Evolutionary conservation across 495 filamentous ascomycete species (phyloP), one percentile per base, ranked within the genome.

Genomic region (Penicillium fimorum): DNA sequence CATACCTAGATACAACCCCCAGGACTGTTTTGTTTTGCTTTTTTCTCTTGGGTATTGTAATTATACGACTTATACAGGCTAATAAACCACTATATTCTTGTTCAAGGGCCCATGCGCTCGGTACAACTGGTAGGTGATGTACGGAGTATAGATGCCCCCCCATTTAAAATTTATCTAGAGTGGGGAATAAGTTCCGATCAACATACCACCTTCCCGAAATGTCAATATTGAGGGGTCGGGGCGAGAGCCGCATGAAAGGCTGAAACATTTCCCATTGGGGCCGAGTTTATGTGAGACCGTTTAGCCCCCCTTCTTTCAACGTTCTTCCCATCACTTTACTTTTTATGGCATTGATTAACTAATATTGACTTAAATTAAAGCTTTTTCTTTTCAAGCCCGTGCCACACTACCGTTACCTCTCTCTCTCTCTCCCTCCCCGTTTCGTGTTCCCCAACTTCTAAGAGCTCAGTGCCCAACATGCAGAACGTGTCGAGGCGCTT

Each of bases 401-500:
- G 42, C 25, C 22, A 47, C 41, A 38, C 37, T 61, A 43, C 47
- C 18, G 29, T 40, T 48, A 24, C 13, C 30, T 20, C 35, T 48
- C 29, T 22, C 22, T 22, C 37, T 45, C 7, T 22, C 53, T 48
- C 44, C 45, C 53, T 48, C 44, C 45, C 46, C 25, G 37, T 52
- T 29, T 25, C 43, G 32, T 27, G 46, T 41, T 41, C 29, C 25
- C 27, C 32, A 32, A 4, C 30, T 47, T 42, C 38, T 9, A 25
- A 43, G 37, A 33, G 24, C 40, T 38, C 49, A 45, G 25, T 54
- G 38, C 22, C 64, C 76, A 83, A 57, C 17, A 96, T 96, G 91
- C 87, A 92, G 76, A 83, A 82, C 37, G 81, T 96, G 75, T 84
- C 91, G 63, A 75, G 89, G 51, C 83, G 84, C 55, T 87, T 94